phyloP scores from a whole-genome alignment of 2,329 filamentous ascomycete genomes.

The Talaromyces sp. region DNA sequence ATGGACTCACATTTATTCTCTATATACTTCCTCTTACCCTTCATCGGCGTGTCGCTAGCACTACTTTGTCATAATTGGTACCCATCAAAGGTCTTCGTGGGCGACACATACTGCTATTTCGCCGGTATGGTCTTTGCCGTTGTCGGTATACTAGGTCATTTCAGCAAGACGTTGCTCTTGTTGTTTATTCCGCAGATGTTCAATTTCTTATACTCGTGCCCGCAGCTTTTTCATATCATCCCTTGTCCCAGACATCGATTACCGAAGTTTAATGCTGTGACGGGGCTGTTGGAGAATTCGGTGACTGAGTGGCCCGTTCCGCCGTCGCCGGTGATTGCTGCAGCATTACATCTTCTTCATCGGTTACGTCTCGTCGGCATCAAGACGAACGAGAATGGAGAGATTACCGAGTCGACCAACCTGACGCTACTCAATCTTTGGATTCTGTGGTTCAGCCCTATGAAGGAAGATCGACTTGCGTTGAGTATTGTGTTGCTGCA shows the following conservation, averaged over 20 bases:
- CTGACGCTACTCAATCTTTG: conserved; percentile 93
- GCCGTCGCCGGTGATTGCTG: conserved; percentile 63
- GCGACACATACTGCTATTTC: conserved; percentile 99
- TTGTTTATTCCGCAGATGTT: conserved; percentile 91
- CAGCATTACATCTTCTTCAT: conserved; percentile 66
- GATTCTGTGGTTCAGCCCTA: conserved; percentile 90
- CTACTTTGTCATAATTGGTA: conserved; percentile 93
- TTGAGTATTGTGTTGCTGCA: conserved; percentile 80
- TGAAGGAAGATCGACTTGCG: conserved; percentile 81
- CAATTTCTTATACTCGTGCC: conserved; percentile 92
- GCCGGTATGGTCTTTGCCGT: conserved; percentile 98
- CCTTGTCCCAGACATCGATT: conserved; percentile 92
- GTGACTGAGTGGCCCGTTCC: conserved; percentile 75
- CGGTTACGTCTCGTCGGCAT: conserved; percentile 67
- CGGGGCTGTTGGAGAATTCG: conserved; percentile 82
- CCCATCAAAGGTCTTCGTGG: conserved; percentile 90
- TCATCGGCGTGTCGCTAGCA: conserved; percentile 86
- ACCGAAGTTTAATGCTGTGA: conserved; percentile 81
- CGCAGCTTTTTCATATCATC: conserved; percentile 85
- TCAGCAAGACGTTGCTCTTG: conserved; percentile 92
- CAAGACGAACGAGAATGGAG: conserved; percentile 64
- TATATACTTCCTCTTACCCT: conserved; percentile 89
- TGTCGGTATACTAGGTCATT: conserved; percentile 93
- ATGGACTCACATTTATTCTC: conserved; percentile 96
- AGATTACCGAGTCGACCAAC: conserved; percentile 79